Evolutionary conservation across 2,329 filamentous ascomycete species (phyloP), one percentile per base, ranked within the genome.

Genomic region (Neofusicoccum ribis): DNA sequence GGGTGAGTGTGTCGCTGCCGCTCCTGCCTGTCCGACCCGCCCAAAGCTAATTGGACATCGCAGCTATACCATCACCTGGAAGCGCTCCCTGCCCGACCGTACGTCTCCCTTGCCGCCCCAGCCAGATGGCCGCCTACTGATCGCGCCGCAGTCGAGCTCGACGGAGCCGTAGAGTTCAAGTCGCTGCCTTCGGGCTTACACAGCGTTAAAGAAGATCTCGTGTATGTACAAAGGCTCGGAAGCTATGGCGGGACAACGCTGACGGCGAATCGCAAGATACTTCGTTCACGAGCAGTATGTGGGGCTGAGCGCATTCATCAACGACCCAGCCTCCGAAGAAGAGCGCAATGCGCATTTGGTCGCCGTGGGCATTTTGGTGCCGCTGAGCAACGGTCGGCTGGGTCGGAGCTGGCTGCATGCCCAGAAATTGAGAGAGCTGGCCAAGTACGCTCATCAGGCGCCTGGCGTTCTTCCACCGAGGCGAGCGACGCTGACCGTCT

Each of bases 91-190:
- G 1, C 83, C 88, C 14, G 88, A 87, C 56, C 84, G 94, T 79
- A 84, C 86, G 78, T 74, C 37, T 37, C 14, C 14, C 27, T 49
- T 15, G 17, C 63, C 20, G 39, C 34, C 49, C n/a, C 5, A 15
- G 11, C 46, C 36, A n/a, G 27, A n/a, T 17, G 39, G 17, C 23
- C 15, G 8, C 54, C 27, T 31, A 39, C 63, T 65, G 36, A 65
- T 64, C 47, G 43, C 34, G 44, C 39, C 52, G 17, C 54, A 85
- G 83, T 87, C 46, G 77, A 83, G 52, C 85, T 98, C 56, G 91
- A 96, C 70, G 92, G 92, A 64, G 88, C 91, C 27, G 92, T 97
- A 72, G 95, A 99, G 79, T 99, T 93, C 85, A 98, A 97, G 80
- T 96, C 92, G 67, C 85, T 99, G 52, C 95, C 95, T 2, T 98